Percentiles rank a stretch among this genome's conserved stretches.
phyloP scores from a whole-genome alignment of 768 basidiomycete genomes.

The Multifurca ochricompacta region DNA sequence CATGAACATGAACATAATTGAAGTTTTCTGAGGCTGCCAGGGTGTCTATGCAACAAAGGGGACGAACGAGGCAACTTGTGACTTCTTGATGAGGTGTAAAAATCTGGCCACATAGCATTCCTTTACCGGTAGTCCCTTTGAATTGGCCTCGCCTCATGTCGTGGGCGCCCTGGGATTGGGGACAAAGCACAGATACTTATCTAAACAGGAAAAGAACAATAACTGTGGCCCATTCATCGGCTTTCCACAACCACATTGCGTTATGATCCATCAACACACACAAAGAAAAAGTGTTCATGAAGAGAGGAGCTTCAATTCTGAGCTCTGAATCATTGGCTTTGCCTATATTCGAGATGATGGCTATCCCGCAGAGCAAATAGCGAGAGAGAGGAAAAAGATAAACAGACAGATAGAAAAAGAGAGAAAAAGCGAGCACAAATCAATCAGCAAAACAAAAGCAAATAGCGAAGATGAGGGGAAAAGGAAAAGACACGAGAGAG shows the following conservation, averaged over 20 bases:
- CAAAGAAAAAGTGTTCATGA: background rate
- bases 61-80: slow-evolving; percentile 1
- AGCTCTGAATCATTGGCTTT: slow-evolving; percentile 4
- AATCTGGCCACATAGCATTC: background rate
- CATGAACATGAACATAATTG: slow-evolving; percentile 3
- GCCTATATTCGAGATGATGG: slow-evolving; percentile 7
- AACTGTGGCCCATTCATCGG: background rate
- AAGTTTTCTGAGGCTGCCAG: background rate
- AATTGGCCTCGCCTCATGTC: background rate
- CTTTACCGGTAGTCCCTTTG: slow-evolving; percentile 16
- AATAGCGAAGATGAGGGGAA: background rate
- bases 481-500: background rate
- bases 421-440: slow-evolving; percentile 10
- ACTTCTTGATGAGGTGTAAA: background rate
- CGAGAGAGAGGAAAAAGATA: background rate
- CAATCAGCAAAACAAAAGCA: slow-evolving; percentile 9
- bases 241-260: background rate
- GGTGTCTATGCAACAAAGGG: slow-evolving; percentile 7
- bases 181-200: background rate
- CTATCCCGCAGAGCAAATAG: slow-evolving; percentile 4
- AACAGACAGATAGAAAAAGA: background rate
- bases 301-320: background rate
- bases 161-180: background rate
- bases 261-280: background rate
- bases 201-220: slow-evolving; percentile 15